Percentiles rank a stretch among this genome's conserved stretches.
Evolutionary conservation across 805 yeast genomes (phyloP).

Genomic region (Yamadazyma sp.): DNA sequence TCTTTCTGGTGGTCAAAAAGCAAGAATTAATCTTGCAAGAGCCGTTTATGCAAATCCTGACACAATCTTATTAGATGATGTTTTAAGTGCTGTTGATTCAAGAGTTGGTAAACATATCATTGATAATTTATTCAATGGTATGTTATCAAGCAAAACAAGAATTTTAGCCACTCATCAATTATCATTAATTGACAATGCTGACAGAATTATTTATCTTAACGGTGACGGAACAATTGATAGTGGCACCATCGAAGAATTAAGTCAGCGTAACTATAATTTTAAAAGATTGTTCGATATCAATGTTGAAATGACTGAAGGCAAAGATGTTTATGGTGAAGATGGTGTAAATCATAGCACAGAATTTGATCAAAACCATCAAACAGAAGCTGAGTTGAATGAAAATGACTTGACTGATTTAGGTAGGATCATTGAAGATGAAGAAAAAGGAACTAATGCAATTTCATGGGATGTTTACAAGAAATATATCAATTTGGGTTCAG

Average conservation of each 20-base stretch:
- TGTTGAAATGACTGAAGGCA: slow-evolving; percentile 11
- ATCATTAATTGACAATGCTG: slow-evolving; percentile 36
- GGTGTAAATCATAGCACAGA: not conserved
- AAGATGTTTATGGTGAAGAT: slow-evolving; percentile 6
- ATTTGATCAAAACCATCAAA: slow-evolving; percentile 5
- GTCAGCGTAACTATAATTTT: slow-evolving; percentile 42
- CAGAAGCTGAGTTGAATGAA: slow-evolving; percentile 1
- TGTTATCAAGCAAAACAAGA: slow-evolving; percentile 31
- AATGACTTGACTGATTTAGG: slow-evolving; percentile 18
- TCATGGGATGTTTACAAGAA: slow-evolving; percentile 37
- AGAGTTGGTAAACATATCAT: slow-evolving; percentile 42
- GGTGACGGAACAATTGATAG: slow-evolving; percentile 42
- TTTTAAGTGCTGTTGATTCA: slow-evolving; percentile 43
- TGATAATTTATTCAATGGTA: slow-evolving; percentile 30
- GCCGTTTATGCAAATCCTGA: slow-evolving; percentile 35
- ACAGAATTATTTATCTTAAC: slow-evolving; percentile 34
- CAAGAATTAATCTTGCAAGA: slow-evolving; percentile 43
- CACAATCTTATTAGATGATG: slow-evolving; percentile 40
- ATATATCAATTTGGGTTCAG: slow-evolving; percentile 36
- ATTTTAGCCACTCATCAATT: slow-evolving; percentile 44
- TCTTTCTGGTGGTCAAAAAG: slow-evolving; percentile 45
- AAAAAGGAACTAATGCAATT: slow-evolving; percentile 35
- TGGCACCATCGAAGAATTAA: slow-evolving; percentile 32
- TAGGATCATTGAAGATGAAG: slow-evolving; percentile 34
- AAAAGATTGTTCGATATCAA: slow-evolving; percentile 49